Conservation (phyloP, 306 rosid genomes). For the Alnus rubra region DNA sequence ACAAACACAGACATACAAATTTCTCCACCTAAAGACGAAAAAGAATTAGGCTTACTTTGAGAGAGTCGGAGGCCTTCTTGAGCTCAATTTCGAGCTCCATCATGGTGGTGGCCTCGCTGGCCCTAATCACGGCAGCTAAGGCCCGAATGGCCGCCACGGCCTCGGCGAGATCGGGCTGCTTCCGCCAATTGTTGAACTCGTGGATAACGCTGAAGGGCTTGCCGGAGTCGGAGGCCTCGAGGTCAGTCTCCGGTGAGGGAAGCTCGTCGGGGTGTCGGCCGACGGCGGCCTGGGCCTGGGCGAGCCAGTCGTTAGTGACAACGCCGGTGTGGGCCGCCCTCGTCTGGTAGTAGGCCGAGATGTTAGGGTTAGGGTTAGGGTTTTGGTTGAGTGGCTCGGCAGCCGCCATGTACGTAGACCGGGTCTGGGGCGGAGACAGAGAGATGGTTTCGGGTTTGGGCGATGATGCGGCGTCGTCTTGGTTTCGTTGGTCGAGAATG, state of each 20-base stretch:
- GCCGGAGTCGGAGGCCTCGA: conserved; percentile 16
- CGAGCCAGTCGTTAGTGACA: conserved; percentile 81
- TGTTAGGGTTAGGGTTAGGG: conserved; percentile 41
- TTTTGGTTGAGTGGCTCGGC: conserved; percentile 38
- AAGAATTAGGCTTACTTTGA: conserved; percentile 48
- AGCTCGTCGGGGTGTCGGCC: conserved; percentile 33
- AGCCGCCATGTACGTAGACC: conserved; percentile 33
- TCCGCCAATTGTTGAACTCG: conserved; percentile 85
- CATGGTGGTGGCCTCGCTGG: conserved; percentile 83
- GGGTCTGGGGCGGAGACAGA: conserved; percentile 39
- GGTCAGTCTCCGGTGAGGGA: conserved; percentile 9
- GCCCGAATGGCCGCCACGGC: conserved; percentile 98
- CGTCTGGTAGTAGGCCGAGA: conserved; percentile 77
- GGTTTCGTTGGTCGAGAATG: conserved; percentile 48
- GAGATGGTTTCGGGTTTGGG: conserved; percentile 34
- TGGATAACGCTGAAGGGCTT: conserved; percentile 73
- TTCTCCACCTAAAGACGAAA: not conserved
- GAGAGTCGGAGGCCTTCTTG: conserved; percentile 89
- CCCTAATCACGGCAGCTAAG: conserved; percentile 75
- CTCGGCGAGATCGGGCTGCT: conserved; percentile 92
- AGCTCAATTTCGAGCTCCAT: conserved; percentile 94
- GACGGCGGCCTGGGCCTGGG: conserved; percentile 87
- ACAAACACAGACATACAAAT: not conserved
- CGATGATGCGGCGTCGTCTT: conserved; percentile 34
- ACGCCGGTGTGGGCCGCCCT: conserved; percentile 78